Evolutionary conservation across 768 basidiomycete genomes (phyloP), one percentile per base, ranked within the genome.

Genomic region (Hypholoma sublateritium): DNA sequence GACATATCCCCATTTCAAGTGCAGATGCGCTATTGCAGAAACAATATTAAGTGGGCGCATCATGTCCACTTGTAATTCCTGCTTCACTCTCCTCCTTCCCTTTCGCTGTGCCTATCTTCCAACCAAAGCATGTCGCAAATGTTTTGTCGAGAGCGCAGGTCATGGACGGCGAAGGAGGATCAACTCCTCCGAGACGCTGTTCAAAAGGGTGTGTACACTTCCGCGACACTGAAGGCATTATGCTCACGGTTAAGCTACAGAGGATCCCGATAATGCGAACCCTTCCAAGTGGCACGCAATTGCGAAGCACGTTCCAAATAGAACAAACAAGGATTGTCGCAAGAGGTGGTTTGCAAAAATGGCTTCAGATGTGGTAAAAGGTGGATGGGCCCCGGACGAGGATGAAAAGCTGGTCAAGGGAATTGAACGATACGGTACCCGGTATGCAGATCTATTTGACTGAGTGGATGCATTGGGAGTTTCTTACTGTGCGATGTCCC

Each of bases 291-390:
- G 83, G 83, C 80, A 82, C 67, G 81, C 80, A 34, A 84, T 85
- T 53, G 80, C 82, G n/a, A 80, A 82, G 61, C 81, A 84, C 64
- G 81, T 85, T 4, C 83, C 82, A 9, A 80, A 83, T 63, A 74
- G 83, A 53, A 84, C 81, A 19, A 85, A 85, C 74, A 85, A 85
- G 63, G 83, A 85, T 65, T 85, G 83, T 66, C 76, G 83, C 60
- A 85, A 85, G 65, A 74, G 83, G 12, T 85, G 82, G 82, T 83
- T 83, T 59, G 81, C 82, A 1, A 84, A 82, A 71, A 84, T 85
- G 82, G 82, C 81, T 56, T 80, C 81, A 13, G 80, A 82, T 66
- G 82, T 84, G 22, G 80, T 82, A 25, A 84, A 84, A 64, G 83
- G 83, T 44, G 82, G 82, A 9, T 85, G 83, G 83, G 76, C 82